Conservation (phyloP, 495 filamentous ascomycete species). For the Hypoxylon fragiforme region DNA sequence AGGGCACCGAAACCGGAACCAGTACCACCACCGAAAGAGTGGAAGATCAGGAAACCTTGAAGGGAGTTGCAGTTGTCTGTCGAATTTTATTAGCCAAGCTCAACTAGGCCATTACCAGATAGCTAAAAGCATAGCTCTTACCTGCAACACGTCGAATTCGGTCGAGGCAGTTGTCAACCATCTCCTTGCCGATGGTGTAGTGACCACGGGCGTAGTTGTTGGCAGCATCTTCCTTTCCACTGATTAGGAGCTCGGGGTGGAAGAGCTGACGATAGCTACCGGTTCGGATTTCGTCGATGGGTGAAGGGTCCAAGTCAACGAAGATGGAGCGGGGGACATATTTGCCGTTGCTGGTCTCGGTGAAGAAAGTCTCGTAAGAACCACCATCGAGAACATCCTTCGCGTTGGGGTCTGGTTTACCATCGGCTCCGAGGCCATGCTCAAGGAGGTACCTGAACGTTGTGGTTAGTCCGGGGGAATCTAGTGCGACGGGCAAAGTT, state of each 20-base stretch:
- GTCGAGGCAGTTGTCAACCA: conserved; percentile 81
- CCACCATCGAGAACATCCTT: conserved; percentile 65
- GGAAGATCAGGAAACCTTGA: conserved; percentile 91
- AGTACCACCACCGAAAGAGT: conserved; percentile 91
- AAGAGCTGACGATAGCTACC: conserved; percentile 83
- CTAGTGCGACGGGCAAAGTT: no score
- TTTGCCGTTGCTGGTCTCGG: conserved; percentile 83
- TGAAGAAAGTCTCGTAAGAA: conserved; percentile 90
- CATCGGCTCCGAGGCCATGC: conserved; percentile 82
- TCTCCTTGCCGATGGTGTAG: conserved; percentile 91
- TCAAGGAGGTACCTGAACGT: conserved; percentile 79
- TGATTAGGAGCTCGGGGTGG: conserved; percentile 85
- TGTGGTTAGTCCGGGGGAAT: conserved; percentile 18
- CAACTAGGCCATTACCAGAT: neutral
- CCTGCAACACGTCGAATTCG: conserved; percentile 82
- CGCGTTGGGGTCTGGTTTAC: conserved; percentile 64
- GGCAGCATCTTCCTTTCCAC: conserved; percentile 90
- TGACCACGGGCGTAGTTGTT: conserved; percentile 96
- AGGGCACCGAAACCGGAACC: conserved; percentile 89
- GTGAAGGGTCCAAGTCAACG: conserved; percentile 85
- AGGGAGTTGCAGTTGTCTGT: conserved; percentile 88
- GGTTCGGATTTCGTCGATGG: conserved; percentile 89
- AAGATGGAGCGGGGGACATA: conserved; percentile 90
- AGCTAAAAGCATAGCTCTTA: conserved; percentile 41
- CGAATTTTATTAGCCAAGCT: conserved; percentile 26